Percentiles rank a stretch among this genome's conserved stretches.
phyloP scores from a whole-genome alignment of 2,329 filamentous ascomycete genomes.

The Cadophora sp. region DNA sequence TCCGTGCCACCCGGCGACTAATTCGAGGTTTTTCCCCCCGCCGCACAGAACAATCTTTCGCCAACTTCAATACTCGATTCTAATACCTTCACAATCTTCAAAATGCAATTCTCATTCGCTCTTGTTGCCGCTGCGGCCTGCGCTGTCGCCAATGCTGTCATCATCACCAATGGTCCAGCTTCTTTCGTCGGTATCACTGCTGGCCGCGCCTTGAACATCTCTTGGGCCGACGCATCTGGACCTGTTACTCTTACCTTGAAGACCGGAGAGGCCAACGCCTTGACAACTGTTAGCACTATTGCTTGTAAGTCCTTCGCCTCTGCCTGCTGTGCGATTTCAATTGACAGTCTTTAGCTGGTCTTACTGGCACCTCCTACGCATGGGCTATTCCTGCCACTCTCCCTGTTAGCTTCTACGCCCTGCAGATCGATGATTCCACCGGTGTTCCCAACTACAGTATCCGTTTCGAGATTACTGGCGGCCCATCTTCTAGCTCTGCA shows the following conservation, averaged over 20 bases:
- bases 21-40: too few relatives aligned
- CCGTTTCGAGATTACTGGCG: constrained; percentile 40
- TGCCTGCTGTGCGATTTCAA: neutral
- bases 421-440: constrained; percentile 39
- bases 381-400: constrained; percentile 37
- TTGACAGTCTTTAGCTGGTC: constrained; percentile 32
- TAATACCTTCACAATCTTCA: constrained; percentile 28
- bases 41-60: constrained; percentile 13
- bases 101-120: constrained; percentile 43
- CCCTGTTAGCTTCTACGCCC: constrained; percentile 35
- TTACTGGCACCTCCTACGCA: constrained; percentile 35
- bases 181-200: constrained; percentile 36
- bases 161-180: constrained; percentile 38
- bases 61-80: constrained; percentile 10
- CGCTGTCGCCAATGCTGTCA: constrained; percentile 33
- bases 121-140: constrained; percentile 37
- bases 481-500: constrained; percentile 24
- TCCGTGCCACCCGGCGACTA: too few relatives aligned
- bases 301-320: constrained; percentile 33
- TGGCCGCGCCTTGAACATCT: constrained; percentile 38
- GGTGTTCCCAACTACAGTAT: constrained; percentile 38
- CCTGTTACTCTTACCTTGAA: constrained; percentile 42
- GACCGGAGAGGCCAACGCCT: constrained; percentile 37
- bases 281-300: constrained; percentile 39
- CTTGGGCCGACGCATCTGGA: constrained; percentile 39